phyloP scores from a whole-genome alignment of 768 basidiomycete species.

The Hemileccinum rubropunctum region DNA sequence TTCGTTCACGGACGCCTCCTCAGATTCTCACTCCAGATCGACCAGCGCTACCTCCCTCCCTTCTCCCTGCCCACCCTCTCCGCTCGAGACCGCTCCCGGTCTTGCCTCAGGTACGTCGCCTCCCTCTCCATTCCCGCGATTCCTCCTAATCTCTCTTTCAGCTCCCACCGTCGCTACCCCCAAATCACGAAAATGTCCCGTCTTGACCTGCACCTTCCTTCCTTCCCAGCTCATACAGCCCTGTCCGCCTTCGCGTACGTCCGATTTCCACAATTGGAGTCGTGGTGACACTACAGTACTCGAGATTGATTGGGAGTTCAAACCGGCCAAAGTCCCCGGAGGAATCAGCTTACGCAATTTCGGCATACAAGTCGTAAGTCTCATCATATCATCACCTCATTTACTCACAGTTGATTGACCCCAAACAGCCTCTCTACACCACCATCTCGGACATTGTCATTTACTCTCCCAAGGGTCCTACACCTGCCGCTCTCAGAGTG shows the following conservation, averaged over 20 bases:
- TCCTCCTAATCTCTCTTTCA: constrained; percentile 7
- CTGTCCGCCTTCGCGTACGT: constrained; percentile 16
- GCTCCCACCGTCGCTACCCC: constrained; percentile 2
- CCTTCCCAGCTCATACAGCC: constrained; percentile 43
- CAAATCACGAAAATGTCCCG: constrained; percentile 24
- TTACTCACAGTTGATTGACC: constrained; percentile 4
- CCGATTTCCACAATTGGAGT: constrained; percentile 21
- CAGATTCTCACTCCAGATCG: constrained; percentile 19
- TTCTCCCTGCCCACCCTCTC: constrained; percentile 14
- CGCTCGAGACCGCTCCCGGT: constrained; percentile 2
- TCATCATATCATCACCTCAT: constrained; percentile 16
- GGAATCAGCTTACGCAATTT: constrained; percentile 86
- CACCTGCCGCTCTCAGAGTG: constrained; percentile 52
- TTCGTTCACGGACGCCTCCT: constrained; percentile 25
- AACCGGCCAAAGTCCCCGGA: constrained; percentile 69
- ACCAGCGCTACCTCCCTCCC: constrained; percentile 30
- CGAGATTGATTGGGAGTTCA: constrained; percentile 56
- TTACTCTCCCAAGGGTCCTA: constrained; percentile 71
- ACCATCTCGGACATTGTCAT: constrained; percentile 88
- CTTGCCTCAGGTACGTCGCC: constrained; percentile 2
- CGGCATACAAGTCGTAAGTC: constrained; percentile 81
- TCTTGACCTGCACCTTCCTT: constrained; percentile 52
- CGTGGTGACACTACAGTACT: constrained; percentile 13
- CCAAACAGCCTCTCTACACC: constrained; percentile 70
- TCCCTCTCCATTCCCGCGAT: not conserved